Base-by-base conservation (phyloP, 139 green algal genomes). In the Chlamydomonas sphaeroides region DNA sequence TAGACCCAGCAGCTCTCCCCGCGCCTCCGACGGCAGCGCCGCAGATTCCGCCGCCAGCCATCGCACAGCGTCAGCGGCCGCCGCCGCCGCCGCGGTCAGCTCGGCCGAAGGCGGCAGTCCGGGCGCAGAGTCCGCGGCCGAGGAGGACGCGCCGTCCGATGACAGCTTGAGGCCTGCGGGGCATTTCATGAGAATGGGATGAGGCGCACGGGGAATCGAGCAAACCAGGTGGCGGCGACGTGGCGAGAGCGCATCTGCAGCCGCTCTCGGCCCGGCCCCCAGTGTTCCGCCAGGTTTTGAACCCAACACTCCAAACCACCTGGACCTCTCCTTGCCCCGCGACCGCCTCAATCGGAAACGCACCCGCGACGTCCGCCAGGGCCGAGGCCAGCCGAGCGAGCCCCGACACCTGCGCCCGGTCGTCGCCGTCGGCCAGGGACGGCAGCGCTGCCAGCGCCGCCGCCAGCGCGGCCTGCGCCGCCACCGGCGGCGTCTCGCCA, bases 281-380 rank as follows among this genome's bases (percentile, higher is more conserved):
- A 51, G 45, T 14, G 14, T 8, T 5, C 17, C 28, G 8, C 61
- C 61, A 28, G 17, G 11, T 28, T 2, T 28, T 45, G 33, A 2
- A 69, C 33, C 18, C 57, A 65, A 21, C 28, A 36, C 28, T 65
- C 26, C 30, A 30, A 17, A 36, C 6, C 57, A 15, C 5, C 57
- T 35, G 2, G 26, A 35, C 28, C 4, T 36, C 57, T 14, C 28
- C 28, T 33, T 65, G n/a, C n/a, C 30, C 57, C 6, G 4, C 2
- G 5, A 36, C 26, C 32, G 7, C 32, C 32, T 32, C 32, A 14
- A 3, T 18, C 63, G 33, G 3, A 11, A 11, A 10, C 61, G 30
- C 42, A 80, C 74, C 74, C 14, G 74, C 45, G 32, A 82, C 75
- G 49, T 82, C 62, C 32, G 75, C 75, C 61, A 82, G 62, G 23